Evolutionary conservation across 169 alveolate species (phyloP).

Genomic region (Cryptosporidium andersoni): DNA sequence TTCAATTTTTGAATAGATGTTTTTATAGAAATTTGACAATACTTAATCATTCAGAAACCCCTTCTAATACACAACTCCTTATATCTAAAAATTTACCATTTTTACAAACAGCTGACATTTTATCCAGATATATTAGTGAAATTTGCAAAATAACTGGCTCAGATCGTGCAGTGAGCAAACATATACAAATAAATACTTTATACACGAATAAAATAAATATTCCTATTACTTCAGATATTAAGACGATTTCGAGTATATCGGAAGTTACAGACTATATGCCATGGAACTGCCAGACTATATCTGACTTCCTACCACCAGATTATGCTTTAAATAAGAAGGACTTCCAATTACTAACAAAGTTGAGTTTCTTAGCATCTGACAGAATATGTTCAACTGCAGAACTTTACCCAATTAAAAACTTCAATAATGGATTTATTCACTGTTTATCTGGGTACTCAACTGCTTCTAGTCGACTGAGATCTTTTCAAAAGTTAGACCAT

Average conservation of each 20-base stretch:
- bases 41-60: no score
- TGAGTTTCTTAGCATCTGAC: conserved; percentile 3
- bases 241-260: not conserved
- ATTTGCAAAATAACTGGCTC: no score
- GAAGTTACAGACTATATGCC: conserved; percentile 6
- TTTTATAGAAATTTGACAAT: no score
- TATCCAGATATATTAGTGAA: no score
- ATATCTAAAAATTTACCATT: no score
- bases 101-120: no score
- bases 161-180: not conserved
- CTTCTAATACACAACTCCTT: no score
- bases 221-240: not conserved
- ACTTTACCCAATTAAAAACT: no score
- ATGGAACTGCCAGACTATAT: not conserved
- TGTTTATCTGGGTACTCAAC: not conserved
- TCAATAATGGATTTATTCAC: conserved; percentile 1
- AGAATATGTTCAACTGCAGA: conserved; percentile 3
- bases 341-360: conserved; percentile 40
- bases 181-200: not conserved
- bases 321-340: conserved; percentile 12
- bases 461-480: not conserved
- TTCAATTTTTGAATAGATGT: no score
- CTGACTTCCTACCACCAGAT: conserved; percentile 1
- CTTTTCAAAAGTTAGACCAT: not conserved
- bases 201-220: not conserved